Evolutionary conservation across 257 asterid species (phyloP), one percentile per base, ranked within the genome.

Genomic region (Ilex asprella): DNA sequence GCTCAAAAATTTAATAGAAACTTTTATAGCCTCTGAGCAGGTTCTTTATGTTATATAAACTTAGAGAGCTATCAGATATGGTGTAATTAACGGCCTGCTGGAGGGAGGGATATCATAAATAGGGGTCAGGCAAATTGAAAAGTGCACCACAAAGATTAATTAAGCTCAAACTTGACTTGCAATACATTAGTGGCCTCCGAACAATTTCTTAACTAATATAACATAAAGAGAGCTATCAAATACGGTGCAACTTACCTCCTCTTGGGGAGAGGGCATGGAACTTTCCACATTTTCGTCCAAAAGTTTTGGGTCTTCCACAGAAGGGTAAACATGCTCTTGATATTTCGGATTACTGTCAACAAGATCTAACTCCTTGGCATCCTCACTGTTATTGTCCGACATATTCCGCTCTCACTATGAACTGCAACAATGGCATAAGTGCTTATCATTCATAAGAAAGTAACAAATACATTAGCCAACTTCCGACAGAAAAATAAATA

Each of bases 351-450:
- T 47, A 16, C 27, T 56, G 6, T 52, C 67, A 29, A 16, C 57
- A 57, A 31, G 46, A 16, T 75, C 69, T 32, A 53, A 65, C 30
- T 68, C 75, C 30, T 59, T 52, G 3, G 56, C 70, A 5, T 62
- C 60, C 60, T 76, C 81, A 29, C 49, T 73, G 6, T 60, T 51
- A 52, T 61, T 62, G 65, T 75, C 82, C 4, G 78, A 67, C 81
- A 76, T 77, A 41, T 76, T 51, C 7, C 8, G 16, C 30, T 52
- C 13, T 49, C 5, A 1, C 54, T 7, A 49, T 3, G 10, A 49
- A 49, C 54, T 11, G 16, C 54, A 49, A 49, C 54, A 49, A 49
- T n/a, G 10, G 54, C 5, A 49, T 49, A 49, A 11, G 14, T 49
- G 54, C 16, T 49, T 35, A 8, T 35, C 8, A 35, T 35, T 21